A percentile compares a stretch with the other conserved stretches of the same genome.
Evolutionary conservation across 2,329 filamentous ascomycete species (phyloP).

Genomic region (Epichloe uncinata): DNA sequence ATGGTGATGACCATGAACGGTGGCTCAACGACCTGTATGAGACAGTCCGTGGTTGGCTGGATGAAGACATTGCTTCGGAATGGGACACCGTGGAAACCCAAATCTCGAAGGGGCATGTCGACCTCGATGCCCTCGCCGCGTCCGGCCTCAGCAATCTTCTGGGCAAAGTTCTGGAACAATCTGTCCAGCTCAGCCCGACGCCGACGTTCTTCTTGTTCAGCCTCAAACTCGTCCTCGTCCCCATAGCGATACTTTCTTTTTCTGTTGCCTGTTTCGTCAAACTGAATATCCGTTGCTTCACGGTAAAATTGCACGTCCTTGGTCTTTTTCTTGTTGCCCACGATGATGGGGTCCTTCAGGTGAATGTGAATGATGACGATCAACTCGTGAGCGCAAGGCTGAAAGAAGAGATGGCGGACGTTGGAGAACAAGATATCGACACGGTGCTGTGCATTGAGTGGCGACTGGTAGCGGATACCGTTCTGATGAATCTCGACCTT

Average conservation of each 20-base stretch:
- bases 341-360: slow-evolving; percentile 93
- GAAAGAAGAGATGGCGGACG: slow-evolving; percentile 97
- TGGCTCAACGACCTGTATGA: slow-evolving; percentile 93
- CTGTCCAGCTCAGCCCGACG: slow-evolving; percentile 86
- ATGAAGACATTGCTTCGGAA: slow-evolving; percentile 92
- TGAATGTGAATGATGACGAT: slow-evolving; percentile 98
- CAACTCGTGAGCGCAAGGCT: slow-evolving; percentile 88
- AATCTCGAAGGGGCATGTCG: slow-evolving; percentile 91
- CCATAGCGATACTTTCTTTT: slow-evolving; percentile 97
- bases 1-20: slow-evolving; percentile 94
- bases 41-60: slow-evolving; percentile 89
- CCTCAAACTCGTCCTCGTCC: slow-evolving; percentile 97
- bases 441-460: slow-evolving; percentile 64
- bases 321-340: slow-evolving; percentile 95
- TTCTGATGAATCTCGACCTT: slow-evolving; percentile 98
- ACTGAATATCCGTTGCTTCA: slow-evolving; percentile 95
- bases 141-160: slow-evolving; percentile 93
- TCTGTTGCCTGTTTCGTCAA: slow-evolving; percentile 95
- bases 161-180: slow-evolving; percentile 89
- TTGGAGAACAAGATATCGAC: slow-evolving; percentile 97
- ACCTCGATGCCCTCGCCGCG: slow-evolving; percentile 73
- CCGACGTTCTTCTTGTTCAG: slow-evolving; percentile 90
- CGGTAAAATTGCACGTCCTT: slow-evolving; percentile 98
- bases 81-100: slow-evolving; percentile 93
- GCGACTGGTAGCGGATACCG: slow-evolving; percentile 87